Conservation (phyloP, 2,329 filamentous ascomycete genomes). For the Eutypella sp. region DNA sequence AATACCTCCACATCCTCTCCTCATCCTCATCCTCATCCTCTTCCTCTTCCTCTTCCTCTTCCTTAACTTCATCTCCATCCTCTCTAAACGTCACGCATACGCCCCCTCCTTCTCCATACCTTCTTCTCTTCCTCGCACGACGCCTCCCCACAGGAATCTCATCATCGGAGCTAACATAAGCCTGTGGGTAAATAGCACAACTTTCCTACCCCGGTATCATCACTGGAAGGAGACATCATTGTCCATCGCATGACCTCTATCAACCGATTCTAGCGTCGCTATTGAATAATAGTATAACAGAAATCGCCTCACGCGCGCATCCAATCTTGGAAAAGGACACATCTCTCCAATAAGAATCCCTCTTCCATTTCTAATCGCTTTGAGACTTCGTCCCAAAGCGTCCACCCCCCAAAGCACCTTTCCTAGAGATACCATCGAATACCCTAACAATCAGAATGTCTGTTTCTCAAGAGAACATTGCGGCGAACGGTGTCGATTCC, state of each 20-base stretch:
- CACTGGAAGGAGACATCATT: background rate
- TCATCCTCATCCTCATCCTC: background rate
- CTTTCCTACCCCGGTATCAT: background rate
- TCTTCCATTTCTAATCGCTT: no score
- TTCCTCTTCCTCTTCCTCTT: background rate
- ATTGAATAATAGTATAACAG: background rate
- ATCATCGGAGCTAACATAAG: constrained; percentile 26
- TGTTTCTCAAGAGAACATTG: constrained; percentile 51
- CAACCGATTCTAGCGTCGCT: background rate
- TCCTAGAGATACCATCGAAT: constrained; percentile 9
- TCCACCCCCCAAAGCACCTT: constrained; percentile 5
- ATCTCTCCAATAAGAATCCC: no score
- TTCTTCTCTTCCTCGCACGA: background rate
- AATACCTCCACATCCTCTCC: background rate
- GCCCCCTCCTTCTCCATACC: background rate
- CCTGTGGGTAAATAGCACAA: background rate
- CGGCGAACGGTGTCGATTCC: constrained; percentile 57
- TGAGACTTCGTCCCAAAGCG: constrained; percentile 1
- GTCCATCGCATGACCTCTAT: background rate
- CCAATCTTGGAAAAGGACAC: no score
- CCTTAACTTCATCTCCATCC: no score
- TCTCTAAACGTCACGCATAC: no score
- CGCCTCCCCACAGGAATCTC: constrained; percentile 11
- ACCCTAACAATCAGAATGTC: constrained; percentile 47
- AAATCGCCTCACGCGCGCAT: background rate